Evolutionary conservation across 306 rosid genomes (phyloP).

Genomic region (Rosa lucieae): DNA sequence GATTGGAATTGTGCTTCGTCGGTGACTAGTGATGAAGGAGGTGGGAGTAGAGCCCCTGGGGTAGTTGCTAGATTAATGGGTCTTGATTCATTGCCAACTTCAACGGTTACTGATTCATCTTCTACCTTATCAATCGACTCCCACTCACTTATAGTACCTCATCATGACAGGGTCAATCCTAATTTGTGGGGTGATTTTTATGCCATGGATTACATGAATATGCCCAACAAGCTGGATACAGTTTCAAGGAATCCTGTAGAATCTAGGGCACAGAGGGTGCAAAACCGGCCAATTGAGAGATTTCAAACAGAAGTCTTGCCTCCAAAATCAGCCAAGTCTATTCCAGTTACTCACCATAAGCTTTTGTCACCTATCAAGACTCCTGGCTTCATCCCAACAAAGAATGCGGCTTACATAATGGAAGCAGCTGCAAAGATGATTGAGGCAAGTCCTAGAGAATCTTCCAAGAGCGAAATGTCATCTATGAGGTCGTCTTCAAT

Average conservation of each 20-base stretch:
- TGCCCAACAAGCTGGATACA: conserved; percentile 50
- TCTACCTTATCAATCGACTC: conserved; percentile 41
- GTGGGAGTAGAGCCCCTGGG: conserved; percentile 70
- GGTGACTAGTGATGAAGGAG: conserved; percentile 61
- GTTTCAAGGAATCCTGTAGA: conserved; percentile 50
- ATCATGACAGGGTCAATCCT: conserved; percentile 36
- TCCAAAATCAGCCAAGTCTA: conserved; percentile 85
- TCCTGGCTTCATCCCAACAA: conserved; percentile 58
- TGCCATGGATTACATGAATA: conserved; percentile 39
- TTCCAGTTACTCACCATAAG: conserved; percentile 79
- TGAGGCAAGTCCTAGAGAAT: conserved; percentile 70
- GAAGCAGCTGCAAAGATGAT: conserved; percentile 92
- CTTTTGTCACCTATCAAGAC: conserved; percentile 80
- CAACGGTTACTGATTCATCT: conserved; percentile 42
- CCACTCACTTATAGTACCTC: conserved; percentile 45
- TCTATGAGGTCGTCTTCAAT: conserved; percentile 60
- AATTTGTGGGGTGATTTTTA: conserved; percentile 38
- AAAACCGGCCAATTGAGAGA: conserved; percentile 54
- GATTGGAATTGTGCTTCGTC: conserved; percentile 58
- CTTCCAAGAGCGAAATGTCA: conserved; percentile 44
- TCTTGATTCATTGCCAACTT: conserved; percentile 73
- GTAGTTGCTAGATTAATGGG: conserved; percentile 96
- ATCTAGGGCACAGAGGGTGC: conserved; percentile 45
- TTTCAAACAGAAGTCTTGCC: conserved; percentile 88
- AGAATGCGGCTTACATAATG: conserved; percentile 61